These are phyloP conservation scores for Solanum chilense DNA, from an alignment of 257 asterid species.

Conservation along the genomic window DNA sequence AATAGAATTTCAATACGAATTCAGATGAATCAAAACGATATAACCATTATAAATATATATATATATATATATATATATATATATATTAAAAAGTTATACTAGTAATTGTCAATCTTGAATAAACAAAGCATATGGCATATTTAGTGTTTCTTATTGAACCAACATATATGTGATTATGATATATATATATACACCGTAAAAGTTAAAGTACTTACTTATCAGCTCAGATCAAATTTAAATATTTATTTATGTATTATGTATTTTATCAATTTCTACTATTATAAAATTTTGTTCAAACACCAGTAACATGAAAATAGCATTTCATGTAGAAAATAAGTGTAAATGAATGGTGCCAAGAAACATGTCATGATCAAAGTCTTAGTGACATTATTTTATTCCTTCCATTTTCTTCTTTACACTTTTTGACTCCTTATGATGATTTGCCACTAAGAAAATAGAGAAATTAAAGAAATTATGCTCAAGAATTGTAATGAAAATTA, in stretches of 20 bases:
- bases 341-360: background rate
- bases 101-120: background rate
- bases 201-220: background rate
- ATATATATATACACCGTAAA: background rate
- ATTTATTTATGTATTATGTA: background rate
- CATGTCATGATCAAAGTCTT: background rate
- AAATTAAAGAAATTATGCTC: background rate
- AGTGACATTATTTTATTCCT: background rate
- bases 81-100: background rate
- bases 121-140: background rate
- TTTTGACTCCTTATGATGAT: background rate
- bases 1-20: fast-evolving
- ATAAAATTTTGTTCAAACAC: background rate
- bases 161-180: background rate
- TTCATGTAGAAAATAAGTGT: background rate
- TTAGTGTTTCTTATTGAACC: background rate
- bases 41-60: no score
- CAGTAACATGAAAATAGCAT: background rate
- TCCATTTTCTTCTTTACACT: background rate
- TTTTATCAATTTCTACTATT: background rate
- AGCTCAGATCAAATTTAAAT: background rate
- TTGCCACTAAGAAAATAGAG: background rate
- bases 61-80: no score
- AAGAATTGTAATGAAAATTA: background rate
- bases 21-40: no score